Conservation (phyloP, 306 rosid species). For the Astragalus membranaceus region DNA sequence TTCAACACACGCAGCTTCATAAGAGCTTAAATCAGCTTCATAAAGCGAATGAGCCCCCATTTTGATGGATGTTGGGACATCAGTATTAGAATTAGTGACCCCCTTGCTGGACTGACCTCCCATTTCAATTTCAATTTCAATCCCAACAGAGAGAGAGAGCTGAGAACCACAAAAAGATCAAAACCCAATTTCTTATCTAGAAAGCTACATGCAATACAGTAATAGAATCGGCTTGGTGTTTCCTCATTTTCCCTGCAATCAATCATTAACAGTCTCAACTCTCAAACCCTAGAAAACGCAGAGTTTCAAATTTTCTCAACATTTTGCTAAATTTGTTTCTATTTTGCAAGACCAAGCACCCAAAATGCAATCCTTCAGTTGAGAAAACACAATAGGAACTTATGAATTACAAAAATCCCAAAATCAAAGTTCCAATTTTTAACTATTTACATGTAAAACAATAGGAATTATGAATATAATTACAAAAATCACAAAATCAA, state of each 20-base stretch:
- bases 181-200: neutral
- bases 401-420: neutral
- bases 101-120: conserved; percentile 64
- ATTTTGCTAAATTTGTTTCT: neutral
- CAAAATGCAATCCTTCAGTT: neutral
- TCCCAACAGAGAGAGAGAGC: no score
- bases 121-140: conserved; percentile 36
- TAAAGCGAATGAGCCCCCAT: conserved; percentile 37
- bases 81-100: neutral
- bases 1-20: conserved; percentile 59
- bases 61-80: conserved; percentile 33
- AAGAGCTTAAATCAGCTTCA: conserved; percentile 55
- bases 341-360: conserved; percentile 19
- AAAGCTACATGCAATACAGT: neutral
- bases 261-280: neutral
- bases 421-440: conserved; percentile 10
- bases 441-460: neutral
- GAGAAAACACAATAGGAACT: neutral
- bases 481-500: neutral
- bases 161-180: neutral
- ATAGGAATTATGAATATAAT: no score
- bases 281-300: neutral
- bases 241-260: neutral
- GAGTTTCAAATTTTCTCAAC: neutral
- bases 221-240: neutral